Percentiles rank a stretch among this genome's conserved stretches.
Conservation (phyloP, 164 flowering plant genomes). For the Taxillus chinensis region DNA sequence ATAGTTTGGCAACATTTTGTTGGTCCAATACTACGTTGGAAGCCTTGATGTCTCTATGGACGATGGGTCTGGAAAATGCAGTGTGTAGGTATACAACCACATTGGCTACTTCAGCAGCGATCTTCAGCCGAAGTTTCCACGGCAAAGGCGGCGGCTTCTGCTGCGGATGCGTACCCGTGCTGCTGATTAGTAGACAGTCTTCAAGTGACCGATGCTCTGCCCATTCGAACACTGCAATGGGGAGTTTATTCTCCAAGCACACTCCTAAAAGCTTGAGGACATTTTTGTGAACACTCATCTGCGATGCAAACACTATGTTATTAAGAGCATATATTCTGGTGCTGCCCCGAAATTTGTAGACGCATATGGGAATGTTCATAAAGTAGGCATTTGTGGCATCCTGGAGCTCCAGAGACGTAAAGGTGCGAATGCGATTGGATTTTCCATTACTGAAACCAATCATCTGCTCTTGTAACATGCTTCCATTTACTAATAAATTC, state of each 20-base stretch:
- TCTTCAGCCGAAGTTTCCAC: background rate
- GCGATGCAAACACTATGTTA: background rate
- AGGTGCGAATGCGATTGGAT: background rate
- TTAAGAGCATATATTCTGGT: no score
- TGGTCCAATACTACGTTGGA: background rate
- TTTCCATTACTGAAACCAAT: background rate
- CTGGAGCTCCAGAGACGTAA: background rate
- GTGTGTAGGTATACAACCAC: background rate
- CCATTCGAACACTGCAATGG: background rate
- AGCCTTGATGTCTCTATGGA: background rate
- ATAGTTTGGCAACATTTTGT: background rate
- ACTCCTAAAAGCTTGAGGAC: background rate
- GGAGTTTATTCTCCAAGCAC: background rate
- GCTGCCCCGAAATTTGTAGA: no score
- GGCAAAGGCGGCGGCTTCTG: background rate
- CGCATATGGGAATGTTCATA: background rate
- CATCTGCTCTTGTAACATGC: background rate
- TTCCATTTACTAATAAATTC: background rate
- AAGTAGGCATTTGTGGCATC: background rate
- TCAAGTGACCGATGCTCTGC: background rate
- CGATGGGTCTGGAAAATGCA: background rate
- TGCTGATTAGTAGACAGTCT: background rate
- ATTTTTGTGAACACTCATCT: slow-evolving; percentile 3
- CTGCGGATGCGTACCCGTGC: background rate
- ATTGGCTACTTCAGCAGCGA: background rate